Evolutionary conservation across 768 basidiomycete species (phyloP), one percentile per base, ranked within the genome.

Genomic region (Chalciporus pseudorubinellus): DNA sequence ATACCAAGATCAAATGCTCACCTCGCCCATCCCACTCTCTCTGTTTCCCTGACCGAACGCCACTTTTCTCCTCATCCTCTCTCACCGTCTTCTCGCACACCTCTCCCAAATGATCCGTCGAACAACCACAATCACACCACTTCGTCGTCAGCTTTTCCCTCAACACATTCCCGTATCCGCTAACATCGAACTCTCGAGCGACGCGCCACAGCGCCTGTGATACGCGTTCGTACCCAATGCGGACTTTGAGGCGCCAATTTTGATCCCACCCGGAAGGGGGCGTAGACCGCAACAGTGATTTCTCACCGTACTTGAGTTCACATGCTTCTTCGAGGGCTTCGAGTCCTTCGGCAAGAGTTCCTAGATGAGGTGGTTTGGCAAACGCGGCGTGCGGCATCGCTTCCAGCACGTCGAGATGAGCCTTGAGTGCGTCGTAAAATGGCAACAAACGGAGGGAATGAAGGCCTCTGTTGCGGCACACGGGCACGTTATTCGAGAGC

Each of bases 81-180:
- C 84, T 66, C 28, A 87, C 86, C 8, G 84, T 85, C 50, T 76
- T 75, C 70, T 88, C 87, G 55, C 87, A 88, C 14, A 89, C 87
- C 63, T 88, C 86, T 1, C 85, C 83, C 12, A 89, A 71, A 60
- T 88, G 85, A 63, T 87, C 87, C 22, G 87, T 87, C 43, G 85
- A 87, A 62, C 87, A 89, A 1, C 87, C 87, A 67, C 87, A 89
- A 52, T 87, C 86, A 62, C 87, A 89, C 87, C 87, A 89, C 58
- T 87, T 88, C 4, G 75, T 77, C 12, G 82, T 83, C 46, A 89
- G 66, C 67, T 89, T 89, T 57, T 89, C 87, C 24, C 85, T 72
- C 28, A 89, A 70, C 13, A 87, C 80, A 31, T 74, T 71, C 0
- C 87, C 87, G 56, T 87, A 89, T 11, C 87, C 87, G 24, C 82